Evolutionary conservation across 192 early-diverging fungal species (phyloP).

Genomic region (Coemansia biformis): DNA sequence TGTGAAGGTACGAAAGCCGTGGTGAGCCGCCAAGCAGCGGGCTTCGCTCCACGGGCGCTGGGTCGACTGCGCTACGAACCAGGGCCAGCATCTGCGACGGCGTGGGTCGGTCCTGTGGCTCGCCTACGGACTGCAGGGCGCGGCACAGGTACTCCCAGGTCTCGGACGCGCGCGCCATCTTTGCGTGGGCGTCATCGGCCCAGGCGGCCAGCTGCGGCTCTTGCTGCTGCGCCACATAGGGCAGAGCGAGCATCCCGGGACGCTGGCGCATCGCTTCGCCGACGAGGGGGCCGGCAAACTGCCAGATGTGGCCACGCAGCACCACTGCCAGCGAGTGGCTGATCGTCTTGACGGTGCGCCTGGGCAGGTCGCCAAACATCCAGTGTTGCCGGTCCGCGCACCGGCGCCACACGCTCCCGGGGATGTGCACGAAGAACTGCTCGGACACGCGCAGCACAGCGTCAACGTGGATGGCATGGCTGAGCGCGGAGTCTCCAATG

Average conservation of each 20-base stretch:
- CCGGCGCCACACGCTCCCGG: constrained; percentile 82
- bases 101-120: constrained; percentile 7
- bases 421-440: constrained; percentile 72
- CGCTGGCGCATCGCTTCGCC: constrained; percentile 27
- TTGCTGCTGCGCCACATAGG: not conserved
- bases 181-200: constrained; percentile 16
- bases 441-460: constrained; percentile 38
- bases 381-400: constrained; percentile 55
- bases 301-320: constrained; percentile 41
- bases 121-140: constrained; percentile 3
- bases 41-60: not conserved
- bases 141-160: constrained; percentile 34
- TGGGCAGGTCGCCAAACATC: constrained; percentile 85
- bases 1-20: not conserved
- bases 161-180: constrained; percentile 24
- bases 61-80: constrained; percentile 8
- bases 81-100: constrained; percentile 24
- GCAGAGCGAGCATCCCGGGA: constrained; percentile 11
- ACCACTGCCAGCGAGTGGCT: constrained; percentile 67
- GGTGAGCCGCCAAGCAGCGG: constrained; percentile 12
- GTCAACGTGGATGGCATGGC: too few species aligned
- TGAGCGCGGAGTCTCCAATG: too few species aligned
- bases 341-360: constrained; percentile 92
- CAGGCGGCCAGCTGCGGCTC: constrained; percentile 6
- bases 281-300: constrained; percentile 31